These are phyloP conservation scores for Lasiosphaeria hispida DNA, from an alignment of 495 filamentous ascomycete species.

Conservation along the genomic window DNA sequence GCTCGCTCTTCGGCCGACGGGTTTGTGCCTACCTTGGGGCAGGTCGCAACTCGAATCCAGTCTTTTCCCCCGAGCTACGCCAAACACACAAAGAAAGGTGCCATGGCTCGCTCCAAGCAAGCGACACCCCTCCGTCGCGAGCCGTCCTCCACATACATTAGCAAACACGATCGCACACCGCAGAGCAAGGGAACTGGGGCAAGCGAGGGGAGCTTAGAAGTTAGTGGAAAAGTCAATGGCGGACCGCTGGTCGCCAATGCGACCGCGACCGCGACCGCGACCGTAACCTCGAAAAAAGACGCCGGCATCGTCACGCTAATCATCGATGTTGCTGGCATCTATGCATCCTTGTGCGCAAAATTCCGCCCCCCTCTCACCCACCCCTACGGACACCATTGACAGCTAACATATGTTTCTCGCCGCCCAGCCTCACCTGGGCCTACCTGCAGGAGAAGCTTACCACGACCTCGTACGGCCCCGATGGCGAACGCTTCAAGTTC, in stretches of 20 bases:
- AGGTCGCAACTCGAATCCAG: no score
- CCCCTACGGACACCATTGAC: background rate
- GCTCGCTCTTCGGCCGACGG: no score
- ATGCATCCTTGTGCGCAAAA: constrained; percentile 80
- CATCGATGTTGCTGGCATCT: constrained; percentile 89
- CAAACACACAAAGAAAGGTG: background rate
- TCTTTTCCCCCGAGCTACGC: no score
- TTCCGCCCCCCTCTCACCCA: background rate
- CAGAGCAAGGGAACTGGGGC: constrained; percentile 28
- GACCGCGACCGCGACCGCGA: constrained; percentile 25
- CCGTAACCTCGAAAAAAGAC: constrained; percentile 37
- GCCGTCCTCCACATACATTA: constrained; percentile 60
- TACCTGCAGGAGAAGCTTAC: constrained; percentile 97
- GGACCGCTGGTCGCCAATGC: constrained; percentile 6
- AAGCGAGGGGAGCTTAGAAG: constrained; percentile 10
- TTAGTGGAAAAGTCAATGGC: constrained; percentile 38
- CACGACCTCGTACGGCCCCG: constrained; percentile 78
- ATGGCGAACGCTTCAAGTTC: constrained; percentile 75
- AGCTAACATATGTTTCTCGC: background rate
- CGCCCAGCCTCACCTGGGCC: constrained; percentile 83
- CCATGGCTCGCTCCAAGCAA: constrained; percentile 74
- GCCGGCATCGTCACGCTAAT: constrained; percentile 67
- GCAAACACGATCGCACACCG: constrained; percentile 35
- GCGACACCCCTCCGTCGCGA: constrained; percentile 62
- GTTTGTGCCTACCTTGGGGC: no score